Evolutionary conservation across 331 rosid genomes (phyloP), one percentile per base, ranked within the genome.

Genomic region (Malus hybrid): DNA sequence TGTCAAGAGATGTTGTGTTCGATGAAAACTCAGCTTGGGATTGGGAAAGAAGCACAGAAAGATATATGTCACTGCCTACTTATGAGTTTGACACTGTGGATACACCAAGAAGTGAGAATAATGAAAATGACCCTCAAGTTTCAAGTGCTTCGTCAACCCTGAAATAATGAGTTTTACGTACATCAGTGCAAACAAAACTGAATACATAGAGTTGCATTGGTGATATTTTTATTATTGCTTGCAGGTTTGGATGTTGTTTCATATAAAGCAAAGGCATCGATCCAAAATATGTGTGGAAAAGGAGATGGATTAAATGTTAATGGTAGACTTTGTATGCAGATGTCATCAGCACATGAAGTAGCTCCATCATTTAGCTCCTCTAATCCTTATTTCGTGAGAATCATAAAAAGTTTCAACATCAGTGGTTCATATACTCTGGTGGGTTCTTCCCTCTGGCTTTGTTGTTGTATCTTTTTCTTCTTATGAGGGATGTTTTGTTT

Each of bases 371-470:
- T 93, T 88, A 80, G 85, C 61, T 93, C 98, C 68, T 24, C 82
- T 62, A 89, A 79, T 69, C 96, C 98, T 2, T 89, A 82, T 84
- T 93, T 93, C 52, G 88, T 93, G 81, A 85, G 88, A 91, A 88
- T 84, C 86, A 93, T 93, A 89, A 93, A 93, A 85, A 89, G 90
- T 88, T 93, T 93, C 91, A 93, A 93, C 66, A 85, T 90, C 83
- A 83, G 91, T 77, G 98, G 98, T 74, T 89, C 97, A 76, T 93
- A 86, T 77, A 89, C 97, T 75, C 86, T 91, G 96, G 98, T 93
- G 86, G 78, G 97, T 85, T 70, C 34, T 67, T 79, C 73, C 76
- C 70, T 78, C 67, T 58, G 68, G 39, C 67, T 39, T 76, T 42
- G 22, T 63, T 74, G 14, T 28, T 60, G 67, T 76, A 18, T 10